A percentile compares a stretch with the other conserved stretches of the same genome.
Evolutionary conservation across 805 yeast species (phyloP).

Genomic region (Myxozyma vanderwaltii): DNA sequence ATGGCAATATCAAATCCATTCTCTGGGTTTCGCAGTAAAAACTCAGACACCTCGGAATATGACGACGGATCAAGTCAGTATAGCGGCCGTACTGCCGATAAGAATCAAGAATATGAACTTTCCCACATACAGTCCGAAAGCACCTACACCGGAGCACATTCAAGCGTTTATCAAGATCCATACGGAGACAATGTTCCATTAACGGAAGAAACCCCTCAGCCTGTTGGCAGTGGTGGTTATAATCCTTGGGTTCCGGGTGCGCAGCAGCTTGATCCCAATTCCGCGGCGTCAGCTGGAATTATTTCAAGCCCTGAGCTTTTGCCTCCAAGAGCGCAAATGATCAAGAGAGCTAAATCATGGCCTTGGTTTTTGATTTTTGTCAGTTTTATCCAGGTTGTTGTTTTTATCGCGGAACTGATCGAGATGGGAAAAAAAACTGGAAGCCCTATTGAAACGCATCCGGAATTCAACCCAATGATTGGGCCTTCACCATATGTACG

Average conservation of each 20-base stretch:
- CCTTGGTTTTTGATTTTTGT: constrained; percentile 42
- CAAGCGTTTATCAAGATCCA: constrained; percentile 22
- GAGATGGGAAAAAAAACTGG: constrained; percentile 63
- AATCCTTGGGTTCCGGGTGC: constrained; percentile 9
- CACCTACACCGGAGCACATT: constrained; percentile 11
- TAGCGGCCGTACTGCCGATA: constrained; percentile 8
- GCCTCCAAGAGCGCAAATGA: not conserved
- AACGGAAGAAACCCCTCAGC: constrained; percentile 6
- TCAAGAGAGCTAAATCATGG: not conserved
- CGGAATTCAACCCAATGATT: constrained; percentile 75
- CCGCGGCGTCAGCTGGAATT: constrained; percentile 4
- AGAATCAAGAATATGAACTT: constrained; percentile 20
- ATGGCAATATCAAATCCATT: not conserved
- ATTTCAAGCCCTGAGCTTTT: not conserved
- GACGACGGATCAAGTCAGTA: constrained; percentile 6
- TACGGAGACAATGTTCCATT: constrained; percentile 30
- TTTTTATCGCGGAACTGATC: constrained; percentile 64
- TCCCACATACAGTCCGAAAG: constrained; percentile 12
- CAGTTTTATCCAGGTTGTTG: constrained; percentile 47
- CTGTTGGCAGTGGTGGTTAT: not conserved
- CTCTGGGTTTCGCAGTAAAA: not conserved
- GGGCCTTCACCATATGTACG: constrained; percentile 70
- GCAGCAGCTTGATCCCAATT: constrained; percentile 9
- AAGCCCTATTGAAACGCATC: constrained; percentile 64
- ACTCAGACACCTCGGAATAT: not conserved